Base-by-base conservation (phyloP, 331 rosid genomes). In the Arachis monticola region DNA sequence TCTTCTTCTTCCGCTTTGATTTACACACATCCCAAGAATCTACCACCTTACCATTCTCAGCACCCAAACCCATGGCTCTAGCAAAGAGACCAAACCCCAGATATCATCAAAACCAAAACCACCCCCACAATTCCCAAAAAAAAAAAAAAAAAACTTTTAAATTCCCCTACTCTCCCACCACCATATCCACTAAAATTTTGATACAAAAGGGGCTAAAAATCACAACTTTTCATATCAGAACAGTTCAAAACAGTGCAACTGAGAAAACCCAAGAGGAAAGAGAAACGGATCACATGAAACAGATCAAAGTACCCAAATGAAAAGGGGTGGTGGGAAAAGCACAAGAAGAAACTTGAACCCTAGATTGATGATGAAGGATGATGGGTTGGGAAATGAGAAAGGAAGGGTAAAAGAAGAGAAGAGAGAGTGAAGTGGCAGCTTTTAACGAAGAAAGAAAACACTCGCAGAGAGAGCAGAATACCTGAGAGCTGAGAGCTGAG, bases 241-340 rank as follows among this genome's bases (percentile, higher is more conserved):
- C 77, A 71, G 77, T 68, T 58, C 17, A 71, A 56, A 68, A 74
- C 47, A 46, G 38, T 31, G 68, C 4, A 68, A 5, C 7, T 10
- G 27, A 41, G 10, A 12, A 69, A 62, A n/a, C 81, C 77, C 80
- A 73, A 72, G 55, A 72, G 69, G 66, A 78, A 75, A 73, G 51
- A 27, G 71, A 65, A 73, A 65, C 60, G 79, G 89, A 90, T 90
- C 91, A 74, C 83, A 72, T 22, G 68, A 77, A 80, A 64, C 13
- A 79, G 86, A 89, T 83, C 85, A 88, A 82, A 79, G 64, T 14
- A 65, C 3, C 8, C 57, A 52, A 53, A 53, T 52, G 30, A 13
- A 53, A 53, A 53, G 31, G 31, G 31, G 30, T 53, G 59, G 31
- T 53, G 30, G 59, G 40, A 50, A 11, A 5, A 2, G 2, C 7